Evolutionary conservation across 495 filamentous ascomycete species (phyloP), one percentile per base, ranked within the genome.

Genomic region (Geoglossum glabrum): DNA sequence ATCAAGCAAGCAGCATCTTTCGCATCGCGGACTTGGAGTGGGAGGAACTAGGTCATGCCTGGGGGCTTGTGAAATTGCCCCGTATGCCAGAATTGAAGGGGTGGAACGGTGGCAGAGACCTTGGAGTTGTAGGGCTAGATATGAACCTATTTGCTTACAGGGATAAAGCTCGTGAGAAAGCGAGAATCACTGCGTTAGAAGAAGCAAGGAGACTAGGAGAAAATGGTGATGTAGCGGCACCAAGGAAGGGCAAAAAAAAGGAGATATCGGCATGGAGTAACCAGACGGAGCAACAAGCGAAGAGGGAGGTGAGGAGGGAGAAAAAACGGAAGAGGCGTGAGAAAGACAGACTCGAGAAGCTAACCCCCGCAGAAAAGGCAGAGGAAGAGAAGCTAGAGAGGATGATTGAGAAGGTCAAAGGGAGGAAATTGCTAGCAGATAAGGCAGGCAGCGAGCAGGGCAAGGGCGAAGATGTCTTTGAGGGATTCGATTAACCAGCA

Each of bases 1-100:
- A 97, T 62, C 79, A 88, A 67, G 87, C 90, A 11, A 79, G 75
- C 61, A 89, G 85, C 69, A 97, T 98, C 60, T 98, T 98, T 73
- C 81, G 87, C 4, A 73, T 90, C 3, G 65, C 74, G 9, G 86
- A 92, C 64, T 73, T 95, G 19, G 81, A 90, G 67, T 98, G 92
- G 92, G 71, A 74, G 40, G 85, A 84, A 46, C 70, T 93, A 1
- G 90, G 83, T 3, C 73, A 80, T 57, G 84, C 83, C 11, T 98
- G 89, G 85, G 85, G 82, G 0, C 73, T 98, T 9, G 72, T 97
- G 40, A 82, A 79, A 58, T 74, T 97, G 54, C 92, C 92, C 43
- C 90, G 85, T 67, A 98, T 98, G 92, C 92, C 93, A 0, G 92
- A 98, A 65, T 67, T 90, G 57, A 82, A 79, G 60, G 77, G 66